These are phyloP conservation scores for Neurospora sp. DNA, from an alignment of 495 filamentous ascomycete genomes.

Conservation along the genomic window DNA sequence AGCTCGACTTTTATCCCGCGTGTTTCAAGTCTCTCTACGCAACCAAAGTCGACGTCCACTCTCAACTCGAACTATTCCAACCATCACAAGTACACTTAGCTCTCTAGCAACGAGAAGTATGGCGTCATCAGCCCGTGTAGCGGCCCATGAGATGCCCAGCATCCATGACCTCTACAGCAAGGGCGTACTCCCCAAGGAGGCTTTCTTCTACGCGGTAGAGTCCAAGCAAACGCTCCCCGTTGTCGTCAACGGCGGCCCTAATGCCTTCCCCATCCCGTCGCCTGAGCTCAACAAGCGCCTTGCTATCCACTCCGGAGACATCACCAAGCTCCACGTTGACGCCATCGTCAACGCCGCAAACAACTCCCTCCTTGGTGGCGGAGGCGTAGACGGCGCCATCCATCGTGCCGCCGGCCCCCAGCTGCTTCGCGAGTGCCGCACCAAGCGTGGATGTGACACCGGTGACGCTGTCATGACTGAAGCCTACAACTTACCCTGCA, in stretches of 20 bases:
- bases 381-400: conserved; percentile 83
- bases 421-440: conserved; percentile 59
- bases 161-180: conserved; percentile 49
- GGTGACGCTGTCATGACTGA: conserved; percentile 77
- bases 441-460: conserved; percentile 59
- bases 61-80: not conserved
- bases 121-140: not conserved
- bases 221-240: conserved; percentile 3
- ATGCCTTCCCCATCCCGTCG: conserved; percentile 27
- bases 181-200: conserved; percentile 16
- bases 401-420: conserved; percentile 67
- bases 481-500: conserved; percentile 64
- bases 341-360: conserved; percentile 95
- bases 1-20: not conserved
- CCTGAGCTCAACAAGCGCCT: conserved; percentile 61
- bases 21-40: not conserved
- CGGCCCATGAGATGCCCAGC: conserved; percentile 50
- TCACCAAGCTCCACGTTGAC: conserved; percentile 70
- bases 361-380: conserved; percentile 64
- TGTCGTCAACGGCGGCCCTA: conserved; percentile 9
- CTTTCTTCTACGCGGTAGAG: conserved; percentile 8
- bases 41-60: not conserved
- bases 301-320: conserved; percentile 62
- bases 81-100: not conserved
- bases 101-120: not conserved